Conservation (phyloP, 2,329 filamentous ascomycete species). For the Didymella sp. region DNA sequence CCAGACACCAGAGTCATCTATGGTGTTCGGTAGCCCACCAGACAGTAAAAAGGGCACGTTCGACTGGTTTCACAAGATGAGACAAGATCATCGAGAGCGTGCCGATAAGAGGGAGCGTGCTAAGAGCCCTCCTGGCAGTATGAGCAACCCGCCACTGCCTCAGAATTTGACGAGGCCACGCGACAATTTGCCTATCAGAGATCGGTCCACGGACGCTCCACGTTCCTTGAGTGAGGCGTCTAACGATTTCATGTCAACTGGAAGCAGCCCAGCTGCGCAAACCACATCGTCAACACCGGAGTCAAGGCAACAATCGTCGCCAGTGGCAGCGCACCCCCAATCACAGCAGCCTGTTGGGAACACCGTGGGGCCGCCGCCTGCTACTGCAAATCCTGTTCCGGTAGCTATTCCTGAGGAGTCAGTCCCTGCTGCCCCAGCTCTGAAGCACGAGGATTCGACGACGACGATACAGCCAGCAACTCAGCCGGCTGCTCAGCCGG, state of each 20-base stretch:
- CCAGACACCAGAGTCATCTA: constrained; percentile 37
- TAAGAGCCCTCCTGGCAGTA: constrained; percentile 57
- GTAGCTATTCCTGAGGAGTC: constrained; percentile 14
- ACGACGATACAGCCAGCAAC: constrained; percentile 11
- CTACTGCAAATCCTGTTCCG: constrained; percentile 13
- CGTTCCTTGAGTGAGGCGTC: constrained; percentile 28
- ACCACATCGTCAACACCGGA: constrained; percentile 1
- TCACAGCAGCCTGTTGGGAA: neutral
- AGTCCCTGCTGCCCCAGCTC: neutral
- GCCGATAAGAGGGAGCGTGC: constrained; percentile 61
- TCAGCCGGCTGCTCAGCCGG: neutral
- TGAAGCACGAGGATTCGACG: constrained; percentile 14
- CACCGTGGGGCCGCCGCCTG: constrained; percentile 7
- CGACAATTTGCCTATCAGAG: constrained; percentile 27
- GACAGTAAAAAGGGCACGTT: constrained; percentile 64
- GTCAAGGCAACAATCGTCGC: constrained; percentile 6
- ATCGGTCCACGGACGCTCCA: constrained; percentile 40
- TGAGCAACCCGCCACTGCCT: constrained; percentile 28
- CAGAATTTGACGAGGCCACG: constrained; percentile 31
- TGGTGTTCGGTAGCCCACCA: constrained; percentile 42
- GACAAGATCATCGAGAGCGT: constrained; percentile 64
- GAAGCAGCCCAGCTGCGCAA: constrained; percentile 20
- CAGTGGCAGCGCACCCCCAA: neutral
- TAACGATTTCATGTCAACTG: constrained; percentile 33
- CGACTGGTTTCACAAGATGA: constrained; percentile 70